Conservation (phyloP, 1,139 yeast species). For the Debaryomyces subglobosus region DNA sequence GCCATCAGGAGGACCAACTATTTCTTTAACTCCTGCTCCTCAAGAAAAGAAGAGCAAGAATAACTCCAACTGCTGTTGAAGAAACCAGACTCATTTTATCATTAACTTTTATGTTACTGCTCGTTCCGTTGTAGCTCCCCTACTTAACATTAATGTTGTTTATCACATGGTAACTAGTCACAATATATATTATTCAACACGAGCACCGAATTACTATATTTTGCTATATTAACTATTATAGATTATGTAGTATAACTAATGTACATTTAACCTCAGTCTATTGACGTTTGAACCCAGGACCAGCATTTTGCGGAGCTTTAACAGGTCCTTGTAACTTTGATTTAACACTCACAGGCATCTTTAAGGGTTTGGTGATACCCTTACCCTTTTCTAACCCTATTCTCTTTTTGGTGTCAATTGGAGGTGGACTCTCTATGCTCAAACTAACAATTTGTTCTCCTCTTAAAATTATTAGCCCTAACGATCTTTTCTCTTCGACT, state of each 20-base stretch:
- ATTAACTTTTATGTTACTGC: not conserved
- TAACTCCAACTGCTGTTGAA: conserved; percentile 67
- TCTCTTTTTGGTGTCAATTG: conserved; percentile 48
- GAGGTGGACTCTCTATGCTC: conserved; percentile 79
- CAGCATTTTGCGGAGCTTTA: conserved; percentile 6
- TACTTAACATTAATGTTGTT: conserved; percentile 1
- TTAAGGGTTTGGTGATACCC: conserved; percentile 48
- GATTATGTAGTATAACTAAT: conserved; percentile 3
- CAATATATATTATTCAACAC: conserved; percentile 3
- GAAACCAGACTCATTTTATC: not conserved
- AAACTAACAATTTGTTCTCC: conserved; percentile 90
- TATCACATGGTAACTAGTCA: conserved; percentile 2
- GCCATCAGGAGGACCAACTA: conserved; percentile 82
- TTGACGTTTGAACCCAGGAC: conserved; percentile 9
- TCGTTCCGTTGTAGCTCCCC: not conserved
- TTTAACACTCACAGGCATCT: conserved; percentile 28
- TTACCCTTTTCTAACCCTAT: conserved; percentile 47
- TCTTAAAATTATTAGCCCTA: conserved; percentile 82
- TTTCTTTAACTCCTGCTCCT: conserved; percentile 91
- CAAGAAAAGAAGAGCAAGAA: conserved; percentile 69
- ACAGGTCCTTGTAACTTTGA: conserved; percentile 18
- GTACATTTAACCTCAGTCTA: conserved; percentile 7
- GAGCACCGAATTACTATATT: not conserved
- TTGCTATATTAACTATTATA: conserved; percentile 1
- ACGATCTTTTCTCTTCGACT: conserved; percentile 64